These are phyloP conservation scores for Calonectria multiphialidica DNA, from an alignment of 2,329 filamentous ascomycete genomes.

Conservation along the genomic window DNA sequence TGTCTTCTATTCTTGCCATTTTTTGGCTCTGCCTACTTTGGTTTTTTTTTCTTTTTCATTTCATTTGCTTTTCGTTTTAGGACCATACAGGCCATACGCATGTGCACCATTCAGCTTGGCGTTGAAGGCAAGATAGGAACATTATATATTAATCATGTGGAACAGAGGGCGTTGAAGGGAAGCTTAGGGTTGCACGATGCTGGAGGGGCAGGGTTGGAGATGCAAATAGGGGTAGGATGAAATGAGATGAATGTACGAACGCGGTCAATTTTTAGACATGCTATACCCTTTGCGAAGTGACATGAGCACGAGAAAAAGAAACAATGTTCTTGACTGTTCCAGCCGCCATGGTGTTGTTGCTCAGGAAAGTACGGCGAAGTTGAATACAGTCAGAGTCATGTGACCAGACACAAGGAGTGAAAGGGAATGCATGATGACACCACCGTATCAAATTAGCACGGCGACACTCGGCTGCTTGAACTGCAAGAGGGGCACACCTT, in stretches of 20 bases:
- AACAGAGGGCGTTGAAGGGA: conserved; percentile 37
- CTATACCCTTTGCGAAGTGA: neutral
- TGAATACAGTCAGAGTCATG: conserved; percentile 20
- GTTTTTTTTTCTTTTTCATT: conserved; percentile 4
- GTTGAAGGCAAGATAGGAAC: conserved; percentile 38
- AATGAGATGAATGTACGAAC: conserved; percentile 40
- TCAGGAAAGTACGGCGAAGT: neutral
- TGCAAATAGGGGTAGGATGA: conserved; percentile 28
- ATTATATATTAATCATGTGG: conserved; percentile 34
- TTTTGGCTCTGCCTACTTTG: neutral
- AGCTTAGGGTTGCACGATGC: neutral
- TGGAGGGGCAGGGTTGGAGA: conserved; percentile 19
- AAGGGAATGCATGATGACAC: conserved; percentile 35
- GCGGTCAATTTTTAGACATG: conserved; percentile 13
- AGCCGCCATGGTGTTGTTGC: no score
- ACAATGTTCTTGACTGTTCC: no score
- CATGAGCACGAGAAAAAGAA: neutral
- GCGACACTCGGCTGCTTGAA: neutral
- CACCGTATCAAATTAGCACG: conserved; percentile 17
- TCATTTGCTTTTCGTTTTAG: conserved; percentile 25
- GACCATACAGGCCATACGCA: conserved; percentile 36
- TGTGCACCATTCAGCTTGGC: conserved; percentile 40
- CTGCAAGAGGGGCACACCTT: conserved; percentile 3
- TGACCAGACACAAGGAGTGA: conserved; percentile 17
- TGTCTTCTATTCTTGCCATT: conserved; percentile 13